Conservation (phyloP, 495 filamentous ascomycete species). For the Trichoderma reesei region DNA sequence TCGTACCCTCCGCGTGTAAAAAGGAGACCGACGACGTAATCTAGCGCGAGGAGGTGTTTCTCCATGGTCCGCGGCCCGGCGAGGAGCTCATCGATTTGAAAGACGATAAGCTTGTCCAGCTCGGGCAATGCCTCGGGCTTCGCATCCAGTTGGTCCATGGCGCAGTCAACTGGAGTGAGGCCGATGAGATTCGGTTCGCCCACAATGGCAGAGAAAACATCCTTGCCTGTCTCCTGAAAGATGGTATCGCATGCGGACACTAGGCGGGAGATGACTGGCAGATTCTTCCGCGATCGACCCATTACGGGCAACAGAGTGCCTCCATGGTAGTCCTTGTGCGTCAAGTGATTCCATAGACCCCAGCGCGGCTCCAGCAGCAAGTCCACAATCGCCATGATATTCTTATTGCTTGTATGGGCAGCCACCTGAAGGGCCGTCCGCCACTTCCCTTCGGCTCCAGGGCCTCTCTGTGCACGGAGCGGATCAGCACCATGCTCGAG, state of each 20-base stretch:
- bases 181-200: neutral
- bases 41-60: neutral
- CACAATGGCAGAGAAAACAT: neutral
- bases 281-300: neutral
- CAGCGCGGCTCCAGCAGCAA: neutral
- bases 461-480: conserved; percentile 2
- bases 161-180: neutral
- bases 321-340: neutral
- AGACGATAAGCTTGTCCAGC: neutral
- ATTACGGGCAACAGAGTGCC: neutral
- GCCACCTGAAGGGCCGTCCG: neutral
- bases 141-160: neutral
- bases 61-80: neutral
- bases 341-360: neutral
- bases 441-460: neutral
- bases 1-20: neutral
- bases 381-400: neutral
- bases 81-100: neutral
- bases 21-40: neutral
- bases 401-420: neutral
- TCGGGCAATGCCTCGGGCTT: neutral
- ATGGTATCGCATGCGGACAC: neutral
- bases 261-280: neutral
- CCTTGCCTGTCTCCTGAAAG: neutral
- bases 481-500: conserved; percentile 6